Evolutionary conservation across 2,329 filamentous ascomycete species (phyloP).

Genomic region (Trichoderma hamatum): DNA sequence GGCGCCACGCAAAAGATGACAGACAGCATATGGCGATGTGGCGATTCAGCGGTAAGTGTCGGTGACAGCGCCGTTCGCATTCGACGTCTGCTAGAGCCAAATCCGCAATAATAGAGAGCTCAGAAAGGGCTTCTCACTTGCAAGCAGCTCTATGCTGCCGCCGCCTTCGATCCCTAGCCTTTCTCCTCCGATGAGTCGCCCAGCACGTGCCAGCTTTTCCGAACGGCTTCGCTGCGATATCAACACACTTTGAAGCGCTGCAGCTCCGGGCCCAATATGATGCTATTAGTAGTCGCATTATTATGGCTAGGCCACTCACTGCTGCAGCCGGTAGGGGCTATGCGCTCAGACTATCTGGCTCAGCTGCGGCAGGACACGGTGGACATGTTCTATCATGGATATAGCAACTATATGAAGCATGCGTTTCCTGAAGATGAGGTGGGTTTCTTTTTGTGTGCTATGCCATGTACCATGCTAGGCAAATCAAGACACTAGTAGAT

Average conservation of each 20-base stretch:
- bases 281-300: constrained; percentile 34
- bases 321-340: constrained; percentile 51
- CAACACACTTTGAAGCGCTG: constrained; percentile 23
- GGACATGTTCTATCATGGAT: constrained; percentile 96
- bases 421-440: constrained; percentile 96
- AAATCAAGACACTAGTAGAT: not conserved
- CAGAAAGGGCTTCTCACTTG: not conserved
- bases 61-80: constrained; percentile 14
- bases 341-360: constrained; percentile 59
- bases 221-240: constrained; percentile 1
- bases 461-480: not conserved
- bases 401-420: constrained; percentile 89
- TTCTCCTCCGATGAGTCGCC: constrained; percentile 33
- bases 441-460: constrained; percentile 18
- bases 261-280: constrained; percentile 33
- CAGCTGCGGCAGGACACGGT: constrained; percentile 63
- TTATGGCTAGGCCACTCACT: constrained; percentile 39
- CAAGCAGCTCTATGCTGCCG: constrained; percentile 21
- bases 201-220: constrained; percentile 31
- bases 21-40: constrained; percentile 18
- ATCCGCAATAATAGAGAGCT: not conserved
- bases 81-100: not conserved
- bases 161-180: not conserved
- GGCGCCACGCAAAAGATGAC: constrained; percentile 27
- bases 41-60: constrained; percentile 9